These are phyloP conservation scores for Daldinia bambusicola DNA, from an alignment of 495 filamentous ascomycete genomes.

Conservation along the genomic window DNA sequence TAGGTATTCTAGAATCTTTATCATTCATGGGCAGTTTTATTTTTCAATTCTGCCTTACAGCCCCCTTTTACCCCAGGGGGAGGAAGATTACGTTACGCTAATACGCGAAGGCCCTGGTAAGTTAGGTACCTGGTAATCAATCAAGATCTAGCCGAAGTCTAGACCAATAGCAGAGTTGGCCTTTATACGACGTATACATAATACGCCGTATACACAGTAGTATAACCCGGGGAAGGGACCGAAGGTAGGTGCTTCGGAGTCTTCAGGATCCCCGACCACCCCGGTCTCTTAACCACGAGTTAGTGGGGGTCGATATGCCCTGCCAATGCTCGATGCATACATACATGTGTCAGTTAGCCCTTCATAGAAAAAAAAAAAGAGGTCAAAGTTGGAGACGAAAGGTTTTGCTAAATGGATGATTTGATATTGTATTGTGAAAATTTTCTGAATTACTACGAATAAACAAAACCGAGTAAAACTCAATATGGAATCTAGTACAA, in stretches of 20 bases:
- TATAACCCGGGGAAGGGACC: background rate
- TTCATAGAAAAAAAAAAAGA: too few species aligned
- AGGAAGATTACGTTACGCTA: background rate
- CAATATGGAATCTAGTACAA: too few species aligned
- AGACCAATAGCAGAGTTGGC: background rate
- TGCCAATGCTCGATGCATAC: background rate
- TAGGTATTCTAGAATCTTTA: too few species aligned
- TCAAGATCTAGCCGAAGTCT: constrained; percentile 22
- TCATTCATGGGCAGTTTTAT: too few species aligned
- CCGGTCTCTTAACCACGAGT: background rate
- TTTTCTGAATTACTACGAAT: too few species aligned
- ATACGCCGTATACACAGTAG: constrained; percentile 36
- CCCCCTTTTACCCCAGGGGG: background rate
- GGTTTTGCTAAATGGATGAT: too few species aligned
- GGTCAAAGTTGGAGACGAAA: too few species aligned
- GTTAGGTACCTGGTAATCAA: background rate
- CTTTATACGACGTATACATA: background rate
- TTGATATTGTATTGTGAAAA: too few species aligned
- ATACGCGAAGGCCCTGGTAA: constrained; percentile 2
- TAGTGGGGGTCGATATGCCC: background rate
- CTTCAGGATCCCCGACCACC: constrained; percentile 13
- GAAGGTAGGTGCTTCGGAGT: constrained; percentile 15
- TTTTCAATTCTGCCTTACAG: constrained; percentile 9
- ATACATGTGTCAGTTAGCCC: background rate
- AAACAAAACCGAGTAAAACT: too few species aligned